Conservation (phyloP, 1,284 basidiomycete genomes). For the Apiotrichum mycotoxinovorans region DNA sequence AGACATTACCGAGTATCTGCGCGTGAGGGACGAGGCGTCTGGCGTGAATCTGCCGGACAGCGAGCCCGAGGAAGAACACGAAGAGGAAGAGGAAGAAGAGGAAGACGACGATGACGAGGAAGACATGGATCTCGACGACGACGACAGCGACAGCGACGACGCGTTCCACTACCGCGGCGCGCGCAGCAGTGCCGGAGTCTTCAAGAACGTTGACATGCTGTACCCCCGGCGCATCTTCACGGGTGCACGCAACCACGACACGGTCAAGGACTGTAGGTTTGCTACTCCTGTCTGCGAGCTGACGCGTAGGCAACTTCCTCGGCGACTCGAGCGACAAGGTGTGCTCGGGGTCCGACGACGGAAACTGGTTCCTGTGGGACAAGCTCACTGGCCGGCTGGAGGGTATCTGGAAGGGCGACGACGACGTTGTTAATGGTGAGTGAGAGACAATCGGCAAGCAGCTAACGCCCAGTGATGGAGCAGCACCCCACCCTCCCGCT, state of each 20-base stretch:
- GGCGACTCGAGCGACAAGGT: constrained; percentile 74
- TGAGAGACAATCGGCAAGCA: neutral
- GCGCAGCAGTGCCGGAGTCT: constrained; percentile 24
- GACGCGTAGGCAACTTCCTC: constrained; percentile 70
- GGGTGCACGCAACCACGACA: constrained; percentile 78
- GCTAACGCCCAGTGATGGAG: constrained; percentile 58
- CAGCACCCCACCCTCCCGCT: constrained; percentile 75
- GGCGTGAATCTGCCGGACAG: neutral
- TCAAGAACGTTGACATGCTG: constrained; percentile 57
- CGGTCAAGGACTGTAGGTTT: constrained; percentile 80
- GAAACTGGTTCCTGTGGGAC: constrained; percentile 69
- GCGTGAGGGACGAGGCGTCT: neutral
- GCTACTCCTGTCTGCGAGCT: neutral
- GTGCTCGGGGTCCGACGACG: constrained; percentile 85
- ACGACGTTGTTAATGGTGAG: constrained; percentile 67
- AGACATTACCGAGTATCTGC: constrained; percentile 1
- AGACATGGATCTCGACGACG: constrained; percentile 27
- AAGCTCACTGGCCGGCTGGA: constrained; percentile 64
- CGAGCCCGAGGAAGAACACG: neutral
- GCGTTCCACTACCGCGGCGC: neutral
- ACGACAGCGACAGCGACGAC: constrained; percentile 21
- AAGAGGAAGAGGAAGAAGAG: constrained; percentile 25
- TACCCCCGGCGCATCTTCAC: constrained; percentile 64
- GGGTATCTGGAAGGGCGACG: constrained; percentile 80
- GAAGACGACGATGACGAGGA: constrained; percentile 29